Percentiles rank a stretch among this genome's conserved stretches.
Evolutionary conservation across 2,329 filamentous ascomycete genomes (phyloP).

Genomic region (Macroventuria anomochaeta): DNA sequence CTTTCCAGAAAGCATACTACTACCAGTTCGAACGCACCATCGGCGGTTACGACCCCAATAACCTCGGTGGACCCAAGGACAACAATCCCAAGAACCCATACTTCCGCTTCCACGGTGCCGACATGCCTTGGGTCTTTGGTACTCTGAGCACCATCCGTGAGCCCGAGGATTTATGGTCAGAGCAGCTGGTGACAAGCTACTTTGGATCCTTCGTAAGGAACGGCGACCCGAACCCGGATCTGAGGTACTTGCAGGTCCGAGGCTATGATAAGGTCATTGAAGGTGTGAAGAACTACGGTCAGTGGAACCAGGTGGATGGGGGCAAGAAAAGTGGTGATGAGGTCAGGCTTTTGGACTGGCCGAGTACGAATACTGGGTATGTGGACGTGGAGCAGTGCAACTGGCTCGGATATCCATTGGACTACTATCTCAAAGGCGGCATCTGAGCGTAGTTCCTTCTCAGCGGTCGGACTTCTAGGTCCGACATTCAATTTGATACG

Average conservation of each 20-base stretch:
- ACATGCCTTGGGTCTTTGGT: constrained; percentile 60
- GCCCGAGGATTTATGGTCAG: constrained; percentile 55
- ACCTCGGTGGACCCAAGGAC: constrained; percentile 56
- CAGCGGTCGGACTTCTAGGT: too few relatives aligned
- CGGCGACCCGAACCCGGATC: constrained; percentile 59
- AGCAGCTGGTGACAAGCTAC: constrained; percentile 56
- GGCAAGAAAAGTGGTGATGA: constrained; percentile 40
- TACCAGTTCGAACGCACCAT: constrained; percentile 67
- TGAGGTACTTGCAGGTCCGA: constrained; percentile 54
- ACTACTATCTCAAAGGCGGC: constrained; percentile 44
- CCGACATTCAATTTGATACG: too few relatives aligned
- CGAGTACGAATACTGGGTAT: constrained; percentile 54
- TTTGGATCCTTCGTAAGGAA: constrained; percentile 60
- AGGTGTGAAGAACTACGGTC: constrained; percentile 49
- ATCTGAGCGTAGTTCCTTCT: not conserved
- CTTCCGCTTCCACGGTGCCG: constrained; percentile 64
- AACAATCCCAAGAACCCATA: constrained; percentile 61
- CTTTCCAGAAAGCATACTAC: constrained; percentile 61
- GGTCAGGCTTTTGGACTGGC: constrained; percentile 56
- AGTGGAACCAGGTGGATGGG: constrained; percentile 43
- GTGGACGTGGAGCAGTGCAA: constrained; percentile 60
- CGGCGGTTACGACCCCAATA: constrained; percentile 61
- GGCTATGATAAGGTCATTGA: constrained; percentile 54
- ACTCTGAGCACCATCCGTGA: constrained; percentile 59
- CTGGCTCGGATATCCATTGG: constrained; percentile 42